These are phyloP conservation scores for Kalmusia sp. DNA, from an alignment of 2,329 filamentous ascomycete species.

Conservation along the genomic window DNA sequence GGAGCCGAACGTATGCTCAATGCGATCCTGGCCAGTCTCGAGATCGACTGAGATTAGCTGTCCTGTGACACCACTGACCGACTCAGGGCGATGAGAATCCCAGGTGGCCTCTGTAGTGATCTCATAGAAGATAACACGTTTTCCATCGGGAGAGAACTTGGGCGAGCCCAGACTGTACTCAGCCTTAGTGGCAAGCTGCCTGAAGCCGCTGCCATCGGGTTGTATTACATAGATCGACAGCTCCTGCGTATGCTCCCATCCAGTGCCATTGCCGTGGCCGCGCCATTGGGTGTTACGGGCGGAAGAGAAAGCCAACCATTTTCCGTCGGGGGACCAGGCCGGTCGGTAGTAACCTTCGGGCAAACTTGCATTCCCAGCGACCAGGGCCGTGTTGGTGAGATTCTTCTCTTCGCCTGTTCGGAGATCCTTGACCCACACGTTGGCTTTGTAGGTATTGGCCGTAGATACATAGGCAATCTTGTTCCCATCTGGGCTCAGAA, in stretches of 20 bases:
- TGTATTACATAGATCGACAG: constrained; percentile 51
- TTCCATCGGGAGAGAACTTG: constrained; percentile 35
- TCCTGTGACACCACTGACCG: constrained; percentile 30
- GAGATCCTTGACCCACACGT: constrained; percentile 52
- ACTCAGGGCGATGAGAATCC: constrained; percentile 41
- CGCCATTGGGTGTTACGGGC: constrained; percentile 53
- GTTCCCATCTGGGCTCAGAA: constrained; percentile 49
- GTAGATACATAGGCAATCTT: constrained; percentile 52
- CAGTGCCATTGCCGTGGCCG: constrained; percentile 49
- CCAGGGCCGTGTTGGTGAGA: constrained; percentile 44
- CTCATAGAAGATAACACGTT: constrained; percentile 42
- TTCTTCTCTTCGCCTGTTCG: constrained; percentile 41
- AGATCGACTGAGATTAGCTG: constrained; percentile 50
- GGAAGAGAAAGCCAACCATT: constrained; percentile 52
- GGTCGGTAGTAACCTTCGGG: constrained; percentile 51
- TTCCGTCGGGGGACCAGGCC: constrained; percentile 50
- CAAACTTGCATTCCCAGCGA: constrained; percentile 23
- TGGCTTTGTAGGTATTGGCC: constrained; percentile 42
- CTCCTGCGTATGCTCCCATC: constrained; percentile 53
- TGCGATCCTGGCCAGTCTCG: constrained; percentile 45
- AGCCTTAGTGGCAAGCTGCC: constrained; percentile 39
- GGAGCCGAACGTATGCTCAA: constrained; percentile 35
- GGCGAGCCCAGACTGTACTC: constrained; percentile 50
- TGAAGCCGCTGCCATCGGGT: constrained; percentile 48
- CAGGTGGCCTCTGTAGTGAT: constrained; percentile 50